Base-by-base conservation (phyloP, 441 rosid genomes). In the Iberis amara region DNA sequence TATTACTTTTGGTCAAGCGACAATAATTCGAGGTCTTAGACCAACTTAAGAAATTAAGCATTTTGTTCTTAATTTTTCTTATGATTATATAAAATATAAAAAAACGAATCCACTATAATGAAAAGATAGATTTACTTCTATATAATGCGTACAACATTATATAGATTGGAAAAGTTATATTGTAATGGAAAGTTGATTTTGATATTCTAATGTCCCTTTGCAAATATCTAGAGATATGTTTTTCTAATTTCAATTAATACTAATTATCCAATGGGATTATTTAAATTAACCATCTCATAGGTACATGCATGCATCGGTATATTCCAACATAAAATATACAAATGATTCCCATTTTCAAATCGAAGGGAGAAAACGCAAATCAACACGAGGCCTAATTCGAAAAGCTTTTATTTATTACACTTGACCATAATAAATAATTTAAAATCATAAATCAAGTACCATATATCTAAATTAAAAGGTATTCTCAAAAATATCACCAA, bases 321-420 rank as follows among this genome's bases (percentile, higher is more conserved):
- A 7, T 8, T 13, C 28, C 40, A 49, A 32, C 32, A 48, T 15
- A 15, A 32, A 48, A 31, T 14, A 9, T 18, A 48, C 2, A 31
- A 9, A 32, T 48, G 14, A 8, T 23, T 42, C 31, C 32, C 32
- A 58, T 39, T 28, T 18, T 18, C 33, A 35, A 43, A 26, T 8
- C 10, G 5, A 47, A 39, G 7, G 36, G 27, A 0, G 39, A 48
- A 30, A 58, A 57, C 43, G 31, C 36, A 64, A 43, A 46, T 18
- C 47, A 53, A 36, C 69, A 57, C 64, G 69, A 57, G 64, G 59
- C 23, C 43, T 51, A 57, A 65, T 65, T 57, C 48, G 48, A 50
- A 30, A 13, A 37, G 8, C 30, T 57, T 64, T 42, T 49, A 36
- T 40, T 15, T 41, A 15, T 4, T 18, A 36, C 47, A 49, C 11